These are phyloP conservation scores for Poa annua DNA, from an alignment of 176 grass and related monocot species.

Conservation along the genomic window DNA sequence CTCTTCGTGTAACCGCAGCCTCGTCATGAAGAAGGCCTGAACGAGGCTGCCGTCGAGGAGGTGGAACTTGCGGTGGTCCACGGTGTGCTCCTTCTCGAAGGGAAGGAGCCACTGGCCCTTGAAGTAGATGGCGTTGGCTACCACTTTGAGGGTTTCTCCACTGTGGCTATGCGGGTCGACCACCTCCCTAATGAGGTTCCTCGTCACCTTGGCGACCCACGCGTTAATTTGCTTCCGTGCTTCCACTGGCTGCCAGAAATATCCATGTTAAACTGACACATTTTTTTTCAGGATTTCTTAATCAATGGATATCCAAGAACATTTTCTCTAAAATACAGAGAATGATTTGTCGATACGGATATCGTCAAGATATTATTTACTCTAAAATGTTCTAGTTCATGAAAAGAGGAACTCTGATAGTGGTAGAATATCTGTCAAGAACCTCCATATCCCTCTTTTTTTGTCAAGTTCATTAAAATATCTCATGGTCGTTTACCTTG, in stretches of 20 bases:
- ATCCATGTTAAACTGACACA: not conserved
- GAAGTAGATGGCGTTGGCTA: slow-evolving; percentile 52
- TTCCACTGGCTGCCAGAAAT: not conserved
- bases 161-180: not conserved
- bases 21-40: not conserved
- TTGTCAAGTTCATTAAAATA: too few relatives aligned
- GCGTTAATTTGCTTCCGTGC: not conserved
- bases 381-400: not conserved
- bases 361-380: not conserved
- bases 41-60: slow-evolving; percentile 22
- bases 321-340: not conserved
- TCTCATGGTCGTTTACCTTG: too few relatives aligned
- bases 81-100: not conserved
- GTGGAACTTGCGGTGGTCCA: not conserved
- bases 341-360: not conserved
- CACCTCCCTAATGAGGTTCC: slow-evolving; percentile 20
- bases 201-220: not conserved
- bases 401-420: not conserved
- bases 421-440: not conserved
- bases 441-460: not conserved
- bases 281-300: not conserved
- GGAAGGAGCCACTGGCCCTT: not conserved
- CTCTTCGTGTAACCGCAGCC: not conserved
- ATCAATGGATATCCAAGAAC: not conserved
- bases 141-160: not conserved